phyloP scores from a whole-genome alignment of 345 rosid genomes.

The Ailanthus altissimus region DNA sequence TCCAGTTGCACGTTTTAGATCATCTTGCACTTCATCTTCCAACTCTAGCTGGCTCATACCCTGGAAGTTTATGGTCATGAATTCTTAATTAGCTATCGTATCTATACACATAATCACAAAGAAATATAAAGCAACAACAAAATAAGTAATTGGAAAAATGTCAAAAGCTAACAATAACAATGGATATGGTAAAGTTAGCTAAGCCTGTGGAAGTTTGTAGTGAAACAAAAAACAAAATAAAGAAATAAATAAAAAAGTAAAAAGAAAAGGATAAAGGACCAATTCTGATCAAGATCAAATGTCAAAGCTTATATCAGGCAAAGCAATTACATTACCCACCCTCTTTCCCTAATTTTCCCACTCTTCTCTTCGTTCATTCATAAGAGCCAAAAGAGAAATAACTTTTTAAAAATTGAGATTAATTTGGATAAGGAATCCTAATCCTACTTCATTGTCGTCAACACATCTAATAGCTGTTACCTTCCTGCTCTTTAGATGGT shows the following conservation, averaged over 20 bases:
- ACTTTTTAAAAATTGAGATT: not conserved
- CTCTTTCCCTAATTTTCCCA: not conserved
- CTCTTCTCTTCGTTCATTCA: not conserved
- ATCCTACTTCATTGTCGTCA: conserved; percentile 1
- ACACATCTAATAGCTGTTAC: conserved; percentile 34
- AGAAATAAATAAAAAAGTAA: too few species aligned
- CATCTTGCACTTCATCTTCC: conserved; percentile 99
- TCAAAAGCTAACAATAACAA: conserved; percentile 6
- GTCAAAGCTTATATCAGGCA: not conserved
- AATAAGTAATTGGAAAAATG: not conserved
- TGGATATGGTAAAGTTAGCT: not conserved
- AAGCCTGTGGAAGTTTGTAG: too few species aligned
- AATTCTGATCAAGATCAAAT: not conserved
- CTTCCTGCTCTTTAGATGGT: conserved; percentile 97
- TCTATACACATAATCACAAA: not conserved
- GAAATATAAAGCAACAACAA: not conserved
- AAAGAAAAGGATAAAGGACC: too few species aligned
- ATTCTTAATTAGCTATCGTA: not conserved
- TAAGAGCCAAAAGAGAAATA: not conserved
- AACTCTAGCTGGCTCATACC: conserved; percentile 99
- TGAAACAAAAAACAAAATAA: too few species aligned
- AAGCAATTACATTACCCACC: not conserved
- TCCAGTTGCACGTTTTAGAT: conserved; percentile 97
- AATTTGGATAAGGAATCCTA: not conserved
- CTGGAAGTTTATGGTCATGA: conserved; percentile 36